These are phyloP conservation scores for Fonsecaea nubica DNA, from an alignment of 2,329 filamentous ascomycete species.

Conservation along the genomic window DNA sequence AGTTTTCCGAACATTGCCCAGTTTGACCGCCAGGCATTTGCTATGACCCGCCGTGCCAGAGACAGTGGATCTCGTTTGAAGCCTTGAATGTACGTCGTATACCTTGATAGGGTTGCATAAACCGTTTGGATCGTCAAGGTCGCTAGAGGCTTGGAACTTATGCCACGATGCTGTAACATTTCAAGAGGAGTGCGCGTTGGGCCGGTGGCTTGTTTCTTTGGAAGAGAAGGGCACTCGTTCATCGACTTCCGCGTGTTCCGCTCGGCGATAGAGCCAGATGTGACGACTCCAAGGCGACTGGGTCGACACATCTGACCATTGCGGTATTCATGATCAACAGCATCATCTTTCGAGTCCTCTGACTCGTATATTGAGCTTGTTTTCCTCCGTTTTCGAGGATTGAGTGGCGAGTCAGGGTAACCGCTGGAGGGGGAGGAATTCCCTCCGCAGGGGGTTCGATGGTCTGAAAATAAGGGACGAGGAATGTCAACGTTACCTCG, in stretches of 20 bases:
- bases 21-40: slow-evolving; percentile 46
- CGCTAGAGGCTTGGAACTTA: slow-evolving; percentile 34
- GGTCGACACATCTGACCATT: background rate
- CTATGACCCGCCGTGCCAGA: slow-evolving; percentile 44
- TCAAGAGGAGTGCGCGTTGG: slow-evolving; percentile 28
- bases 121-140: slow-evolving; percentile 38
- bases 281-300: background rate
- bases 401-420: slow-evolving; percentile 18
- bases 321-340: background rate
- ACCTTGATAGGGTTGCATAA: slow-evolving; percentile 40
- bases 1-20: slow-evolving; percentile 44
- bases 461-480: slow-evolving; percentile 34
- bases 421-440: slow-evolving; percentile 13
- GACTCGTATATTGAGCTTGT: slow-evolving; percentile 16
- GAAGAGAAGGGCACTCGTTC: background rate
- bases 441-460: background rate
- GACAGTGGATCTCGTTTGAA: slow-evolving; percentile 38
- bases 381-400: slow-evolving; percentile 34
- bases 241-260: background rate
- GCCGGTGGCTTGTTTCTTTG: slow-evolving; percentile 10
- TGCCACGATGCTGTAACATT: slow-evolving; percentile 35
- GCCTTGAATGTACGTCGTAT: slow-evolving; percentile 35
- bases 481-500: slow-evolving; percentile 32
- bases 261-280: slow-evolving; percentile 6
- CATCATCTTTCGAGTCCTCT: background rate